Percentiles rank a stretch among this genome's conserved stretches.
phyloP scores from a whole-genome alignment of 2,329 filamentous ascomycete genomes.

The Phyllachora maydis region DNA sequence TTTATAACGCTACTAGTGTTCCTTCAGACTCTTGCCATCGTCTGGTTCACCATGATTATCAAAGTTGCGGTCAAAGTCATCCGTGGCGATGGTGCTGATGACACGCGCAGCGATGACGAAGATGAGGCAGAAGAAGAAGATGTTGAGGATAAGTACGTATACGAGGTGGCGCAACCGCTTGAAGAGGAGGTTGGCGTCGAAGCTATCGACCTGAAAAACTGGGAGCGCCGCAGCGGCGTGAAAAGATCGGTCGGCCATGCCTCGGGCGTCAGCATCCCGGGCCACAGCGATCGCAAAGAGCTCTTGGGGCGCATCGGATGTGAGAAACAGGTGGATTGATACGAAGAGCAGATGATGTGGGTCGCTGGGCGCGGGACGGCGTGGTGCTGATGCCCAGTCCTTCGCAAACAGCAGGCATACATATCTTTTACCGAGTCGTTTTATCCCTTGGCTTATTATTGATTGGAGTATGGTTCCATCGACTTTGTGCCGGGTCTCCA shows the following conservation, averaged over 20 bases:
- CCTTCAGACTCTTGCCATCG: conserved; percentile 59
- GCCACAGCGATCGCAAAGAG: conserved; percentile 61
- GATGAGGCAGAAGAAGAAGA: conserved; percentile 42
- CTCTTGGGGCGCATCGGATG: conserved; percentile 66
- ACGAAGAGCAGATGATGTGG: too few species aligned
- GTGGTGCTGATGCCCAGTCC: too few species aligned
- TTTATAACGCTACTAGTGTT: conserved; percentile 62
- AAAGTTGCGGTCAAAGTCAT: conserved; percentile 67
- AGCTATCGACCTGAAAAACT: conserved; percentile 42
- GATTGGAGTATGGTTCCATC: too few species aligned
- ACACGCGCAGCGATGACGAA: conserved; percentile 75
- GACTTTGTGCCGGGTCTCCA: too few species aligned
- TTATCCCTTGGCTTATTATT: too few species aligned
- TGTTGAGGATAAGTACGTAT: conserved; percentile 30
- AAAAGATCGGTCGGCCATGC: conserved; percentile 30
- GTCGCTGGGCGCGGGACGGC: too few species aligned
- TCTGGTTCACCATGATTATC: conserved; percentile 79
- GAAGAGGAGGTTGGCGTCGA: conserved; percentile 64
- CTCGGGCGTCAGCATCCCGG: conserved; percentile 43
- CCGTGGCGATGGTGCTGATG: conserved; percentile 58
- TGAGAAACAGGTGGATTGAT: conserved; percentile 48
- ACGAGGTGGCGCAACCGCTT: conserved; percentile 32
- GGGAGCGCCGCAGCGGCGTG: conserved; percentile 33
- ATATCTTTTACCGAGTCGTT: too few species aligned
- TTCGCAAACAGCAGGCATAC: background rate